These are phyloP conservation scores for Boletus coccyginus DNA, from an alignment of 768 basidiomycete genomes.

Conservation along the genomic window DNA sequence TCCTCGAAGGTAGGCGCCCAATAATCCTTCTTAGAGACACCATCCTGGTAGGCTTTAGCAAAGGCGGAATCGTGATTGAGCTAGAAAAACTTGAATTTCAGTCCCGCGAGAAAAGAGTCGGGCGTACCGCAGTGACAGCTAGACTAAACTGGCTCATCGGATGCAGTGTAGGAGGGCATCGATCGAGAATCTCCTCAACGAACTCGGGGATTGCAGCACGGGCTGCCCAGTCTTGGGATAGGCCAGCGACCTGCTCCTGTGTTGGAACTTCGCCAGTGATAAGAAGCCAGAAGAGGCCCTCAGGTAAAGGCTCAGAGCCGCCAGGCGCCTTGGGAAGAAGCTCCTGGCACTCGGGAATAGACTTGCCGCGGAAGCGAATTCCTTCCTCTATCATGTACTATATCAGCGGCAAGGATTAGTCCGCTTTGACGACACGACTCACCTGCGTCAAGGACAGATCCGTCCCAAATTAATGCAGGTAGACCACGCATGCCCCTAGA, in stretches of 20 bases:
- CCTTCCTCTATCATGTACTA: slow-evolving; percentile 68
- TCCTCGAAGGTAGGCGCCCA: slow-evolving; percentile 94
- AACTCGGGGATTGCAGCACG: slow-evolving; percentile 89
- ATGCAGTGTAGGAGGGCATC: slow-evolving; percentile 90
- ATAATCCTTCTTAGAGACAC: slow-evolving; percentile 93
- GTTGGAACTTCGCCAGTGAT: slow-evolving; percentile 95
- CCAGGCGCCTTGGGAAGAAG: slow-evolving; percentile 87
- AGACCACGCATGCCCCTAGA: slow-evolving; percentile 82
- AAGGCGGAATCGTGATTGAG: slow-evolving; percentile 96
- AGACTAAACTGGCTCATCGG: slow-evolving; percentile 99
- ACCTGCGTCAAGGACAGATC: slow-evolving; percentile 94
- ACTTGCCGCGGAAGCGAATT: slow-evolving; percentile 96
- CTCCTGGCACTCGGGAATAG: slow-evolving; percentile 85
- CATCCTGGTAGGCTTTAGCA: slow-evolving; percentile 90
- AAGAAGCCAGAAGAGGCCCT: slow-evolving; percentile 93
- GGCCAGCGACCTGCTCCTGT: slow-evolving; percentile 77
- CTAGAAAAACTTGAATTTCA: slow-evolving; percentile 34
- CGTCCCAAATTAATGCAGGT: slow-evolving; percentile 97
- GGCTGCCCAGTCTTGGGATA: slow-evolving; percentile 94
- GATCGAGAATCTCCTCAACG: slow-evolving; percentile 94
- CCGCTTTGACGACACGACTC: slow-evolving; percentile 18
- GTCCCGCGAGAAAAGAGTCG: not conserved
- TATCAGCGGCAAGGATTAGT: not conserved
- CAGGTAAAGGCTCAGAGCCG: slow-evolving; percentile 88
- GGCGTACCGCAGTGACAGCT: slow-evolving; percentile 85